Conservation (phyloP, 1,139 yeast species). For the Candida glucosophila region DNA sequence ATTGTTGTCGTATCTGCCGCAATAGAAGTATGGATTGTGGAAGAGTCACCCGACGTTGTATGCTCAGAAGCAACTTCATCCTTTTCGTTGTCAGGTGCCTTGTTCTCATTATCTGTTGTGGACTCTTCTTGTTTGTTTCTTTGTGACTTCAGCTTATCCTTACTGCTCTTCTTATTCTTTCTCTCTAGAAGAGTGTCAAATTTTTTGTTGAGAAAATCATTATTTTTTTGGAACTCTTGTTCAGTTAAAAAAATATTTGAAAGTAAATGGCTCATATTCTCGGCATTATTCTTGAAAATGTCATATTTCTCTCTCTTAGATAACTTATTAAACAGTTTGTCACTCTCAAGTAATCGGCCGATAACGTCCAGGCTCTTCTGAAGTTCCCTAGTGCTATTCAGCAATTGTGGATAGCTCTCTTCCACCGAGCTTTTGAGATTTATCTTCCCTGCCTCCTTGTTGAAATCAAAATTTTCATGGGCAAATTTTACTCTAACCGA, state of each 20-base stretch:
- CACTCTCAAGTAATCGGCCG: conserved; percentile 19
- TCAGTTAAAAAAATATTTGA: conserved; percentile 23
- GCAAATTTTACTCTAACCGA: conserved; percentile 33
- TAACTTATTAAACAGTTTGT: conserved; percentile 18
- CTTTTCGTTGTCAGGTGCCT: too few species aligned
- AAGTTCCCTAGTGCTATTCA: conserved; percentile 24
- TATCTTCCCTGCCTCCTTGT: conserved; percentile 39
- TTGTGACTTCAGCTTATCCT: too few species aligned
- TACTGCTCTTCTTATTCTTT: conserved; percentile 27
- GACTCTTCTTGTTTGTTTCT: too few species aligned
- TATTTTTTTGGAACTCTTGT: conserved; percentile 30
- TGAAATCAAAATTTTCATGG: conserved; percentile 38
- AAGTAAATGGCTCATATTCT: conserved; percentile 25
- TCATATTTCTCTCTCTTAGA: conserved; percentile 27
- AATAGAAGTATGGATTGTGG: too few species aligned
- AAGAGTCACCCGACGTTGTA: too few species aligned
- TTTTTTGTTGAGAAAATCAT: conserved; percentile 25
- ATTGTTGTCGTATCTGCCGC: too few species aligned
- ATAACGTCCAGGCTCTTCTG: conserved; percentile 23
- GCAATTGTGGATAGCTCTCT: conserved; percentile 27
- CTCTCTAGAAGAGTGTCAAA: conserved; percentile 26
- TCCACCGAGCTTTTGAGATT: conserved; percentile 21
- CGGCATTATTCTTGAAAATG: conserved; percentile 23
- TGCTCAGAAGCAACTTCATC: too few species aligned
- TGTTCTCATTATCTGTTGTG: too few species aligned